Percentiles rank a stretch among this genome's conserved stretches.
These are phyloP conservation scores for Ophiostoma sp. DNA, from an alignment of 2,329 filamentous ascomycete genomes.

Conservation along the genomic window DNA sequence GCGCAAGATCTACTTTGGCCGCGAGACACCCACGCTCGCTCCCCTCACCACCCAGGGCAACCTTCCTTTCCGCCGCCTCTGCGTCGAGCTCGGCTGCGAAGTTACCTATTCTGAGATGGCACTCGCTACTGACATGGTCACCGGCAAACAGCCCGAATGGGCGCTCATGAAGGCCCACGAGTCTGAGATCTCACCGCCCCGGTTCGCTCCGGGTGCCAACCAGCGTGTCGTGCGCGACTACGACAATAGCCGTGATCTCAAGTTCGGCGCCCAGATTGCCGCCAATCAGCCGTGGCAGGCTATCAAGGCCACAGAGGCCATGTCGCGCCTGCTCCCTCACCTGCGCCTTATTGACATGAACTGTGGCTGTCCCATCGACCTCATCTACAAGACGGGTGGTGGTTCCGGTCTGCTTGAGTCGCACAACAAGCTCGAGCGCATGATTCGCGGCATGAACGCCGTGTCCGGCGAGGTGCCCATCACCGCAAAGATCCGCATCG, in stretches of 20 bases:
- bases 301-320: conserved; percentile 77
- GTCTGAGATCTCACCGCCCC: conserved; percentile 69
- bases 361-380: conserved; percentile 94
- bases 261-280: conserved; percentile 88
- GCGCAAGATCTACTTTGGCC: conserved; percentile 84
- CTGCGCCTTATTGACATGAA: conserved; percentile 91
- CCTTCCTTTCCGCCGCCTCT: conserved; percentile 85
- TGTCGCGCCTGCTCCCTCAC: conserved; percentile 71
- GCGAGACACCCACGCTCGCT: conserved; percentile 87
- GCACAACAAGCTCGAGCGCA: conserved; percentile 83
- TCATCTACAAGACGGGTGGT: conserved; percentile 80
- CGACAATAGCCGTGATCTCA: conserved; percentile 74
- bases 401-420: conserved; percentile 90
- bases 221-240: conserved; percentile 63
- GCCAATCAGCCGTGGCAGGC: conserved; percentile 89
- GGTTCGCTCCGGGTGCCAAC: conserved; percentile 48
- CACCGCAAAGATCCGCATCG: conserved; percentile 90
- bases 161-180: conserved; percentile 89
- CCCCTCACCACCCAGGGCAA: conserved; percentile 96
- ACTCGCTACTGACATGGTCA: conserved; percentile 80
- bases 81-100: conserved; percentile 81
- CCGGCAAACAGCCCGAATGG: conserved; percentile 90
- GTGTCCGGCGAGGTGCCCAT: conserved; percentile 88
- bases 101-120: conserved; percentile 99
- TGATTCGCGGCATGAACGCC: conserved; percentile 90